Evolutionary conservation across 2,329 filamentous ascomycete species (phyloP).

Genomic region (Beauveria sp.): DNA sequence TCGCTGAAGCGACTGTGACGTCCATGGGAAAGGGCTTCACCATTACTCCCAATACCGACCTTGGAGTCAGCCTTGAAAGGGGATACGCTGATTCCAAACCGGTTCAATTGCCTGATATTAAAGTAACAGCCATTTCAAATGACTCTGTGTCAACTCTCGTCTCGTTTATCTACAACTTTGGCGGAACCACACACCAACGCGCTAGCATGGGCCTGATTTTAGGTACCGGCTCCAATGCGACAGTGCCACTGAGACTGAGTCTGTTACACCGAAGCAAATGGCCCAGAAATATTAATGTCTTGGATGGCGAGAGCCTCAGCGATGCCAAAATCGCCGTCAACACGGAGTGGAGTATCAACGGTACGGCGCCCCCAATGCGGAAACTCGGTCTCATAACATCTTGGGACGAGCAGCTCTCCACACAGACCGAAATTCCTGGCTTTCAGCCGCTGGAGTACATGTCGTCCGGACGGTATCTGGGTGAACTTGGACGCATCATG

Average conservation of each 20-base stretch:
- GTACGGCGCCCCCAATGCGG: conserved; percentile 59
- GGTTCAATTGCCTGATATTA: conserved; percentile 52
- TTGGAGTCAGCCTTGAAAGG: conserved; percentile 49
- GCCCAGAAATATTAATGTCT: conserved; percentile 39
- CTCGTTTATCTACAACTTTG: conserved; percentile 66
- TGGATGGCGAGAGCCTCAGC: conserved; percentile 36
- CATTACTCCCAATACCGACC: conserved; percentile 51
- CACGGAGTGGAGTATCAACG: conserved; percentile 78
- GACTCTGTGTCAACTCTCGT: conserved; percentile 74
- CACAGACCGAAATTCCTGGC: conserved; percentile 59
- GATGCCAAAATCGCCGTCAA: conserved; percentile 68
- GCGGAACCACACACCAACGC: conserved; percentile 51
- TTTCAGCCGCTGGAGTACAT: conserved; percentile 83
- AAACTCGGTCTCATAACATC: conserved; percentile 55
- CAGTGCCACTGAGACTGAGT: conserved; percentile 60
- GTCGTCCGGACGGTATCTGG: conserved; percentile 71
- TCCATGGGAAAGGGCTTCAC: conserved; percentile 66
- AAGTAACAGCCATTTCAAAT: conserved; percentile 70
- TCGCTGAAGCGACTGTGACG: conserved; percentile 56
- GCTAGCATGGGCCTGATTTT: conserved; percentile 76
- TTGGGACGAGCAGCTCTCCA: conserved; percentile 65
- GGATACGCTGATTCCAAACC: conserved; percentile 49
- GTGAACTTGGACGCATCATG: conserved; percentile 66
- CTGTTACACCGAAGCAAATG: conserved; percentile 57
- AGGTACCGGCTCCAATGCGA: conserved; percentile 75